Evolutionary conservation across 2,329 filamentous ascomycete species (phyloP), one percentile per base, ranked within the genome.

Genomic region (Onygenales sp.): DNA sequence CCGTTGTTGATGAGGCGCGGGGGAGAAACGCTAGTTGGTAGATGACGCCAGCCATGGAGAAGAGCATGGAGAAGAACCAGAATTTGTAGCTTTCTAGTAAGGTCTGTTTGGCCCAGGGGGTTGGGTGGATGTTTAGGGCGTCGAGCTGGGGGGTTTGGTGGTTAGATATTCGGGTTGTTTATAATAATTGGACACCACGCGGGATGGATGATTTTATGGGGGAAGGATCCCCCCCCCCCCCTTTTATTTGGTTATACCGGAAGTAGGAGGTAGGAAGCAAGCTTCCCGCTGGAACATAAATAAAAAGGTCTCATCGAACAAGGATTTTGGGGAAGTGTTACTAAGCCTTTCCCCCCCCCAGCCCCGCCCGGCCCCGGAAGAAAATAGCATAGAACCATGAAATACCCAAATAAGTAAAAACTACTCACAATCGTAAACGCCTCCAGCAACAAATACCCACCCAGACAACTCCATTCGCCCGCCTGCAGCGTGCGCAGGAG

Each of bases 381-480:
- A 17, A 37, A 37, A 37, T 37, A 37, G 7, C 34, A 37, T 13
- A 37, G 34, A 37, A 37, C 7, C 34, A 13, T 37, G 34, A 13
- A 51, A 32, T 17, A 51, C 60, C 57, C 57, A 33, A 70, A 17
- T 17, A 27, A 27, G 4, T 17, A 27, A 27, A 27, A 27, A 27
- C 2, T 27, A 27, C 85, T 75, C 56, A 82, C 72, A 47, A 87
- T 76, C 0, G 82, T 86, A 42, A 77, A 64, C 56, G 81, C 78
- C 69, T 90, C 86, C 54, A 87, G 72, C 21, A 86, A 69, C 52
- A 85, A 78, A 64, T 87, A 88, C 54, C 85, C 70, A 47, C 84
- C 85, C 49, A 84, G 75, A 61, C 82, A 82, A 6, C 77, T 78
- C 67, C 77, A 79, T 49, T 77, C 76, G 13, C 77, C 68, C 4